Percentiles rank a stretch among this genome's conserved stretches.
phyloP scores from a whole-genome alignment of 140 eudicot species.

The Anethum foeniculum region DNA sequence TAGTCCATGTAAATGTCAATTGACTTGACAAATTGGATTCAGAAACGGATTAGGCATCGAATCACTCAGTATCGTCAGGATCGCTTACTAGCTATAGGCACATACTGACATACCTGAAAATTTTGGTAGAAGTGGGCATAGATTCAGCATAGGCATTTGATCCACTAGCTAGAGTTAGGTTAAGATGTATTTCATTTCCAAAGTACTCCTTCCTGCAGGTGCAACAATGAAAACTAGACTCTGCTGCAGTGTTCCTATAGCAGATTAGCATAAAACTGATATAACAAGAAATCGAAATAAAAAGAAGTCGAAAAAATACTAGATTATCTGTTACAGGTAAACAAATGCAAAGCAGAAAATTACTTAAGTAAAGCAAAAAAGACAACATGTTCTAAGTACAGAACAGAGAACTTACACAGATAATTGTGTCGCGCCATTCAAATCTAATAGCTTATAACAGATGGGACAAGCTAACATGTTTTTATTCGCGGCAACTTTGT shows the following conservation, averaged over 20 bases:
- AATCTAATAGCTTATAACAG: slow-evolving; percentile 47
- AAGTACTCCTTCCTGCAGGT: slow-evolving; percentile 46
- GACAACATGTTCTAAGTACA: neutral
- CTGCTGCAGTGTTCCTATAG: slow-evolving; percentile 41
- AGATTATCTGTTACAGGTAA: too few species aligned
- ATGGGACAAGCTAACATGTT: slow-evolving; percentile 67
- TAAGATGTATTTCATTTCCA: slow-evolving; percentile 57
- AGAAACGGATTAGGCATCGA: neutral
- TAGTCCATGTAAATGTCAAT: neutral
- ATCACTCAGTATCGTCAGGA: neutral
- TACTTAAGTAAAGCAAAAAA: neutral
- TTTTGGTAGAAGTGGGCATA: slow-evolving; percentile 63
- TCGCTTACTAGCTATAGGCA: neutral
- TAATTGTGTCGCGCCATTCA: slow-evolving; percentile 39
- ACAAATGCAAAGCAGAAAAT: neutral
- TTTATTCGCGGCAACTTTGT: slow-evolving; percentile 20
- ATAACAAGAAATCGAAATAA: too few species aligned
- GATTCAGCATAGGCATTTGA: slow-evolving; percentile 46
- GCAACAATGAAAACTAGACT: slow-evolving; percentile 39
- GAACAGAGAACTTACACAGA: slow-evolving; percentile 52
- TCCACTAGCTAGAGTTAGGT: slow-evolving; percentile 57
- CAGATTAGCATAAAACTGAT: neutral
- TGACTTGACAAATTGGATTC: neutral
- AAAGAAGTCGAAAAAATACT: too few species aligned
- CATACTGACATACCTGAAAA: slow-evolving; percentile 47